Conservation (phyloP, 139 green algal species). For the Edaphochlamys debaryana region DNA sequence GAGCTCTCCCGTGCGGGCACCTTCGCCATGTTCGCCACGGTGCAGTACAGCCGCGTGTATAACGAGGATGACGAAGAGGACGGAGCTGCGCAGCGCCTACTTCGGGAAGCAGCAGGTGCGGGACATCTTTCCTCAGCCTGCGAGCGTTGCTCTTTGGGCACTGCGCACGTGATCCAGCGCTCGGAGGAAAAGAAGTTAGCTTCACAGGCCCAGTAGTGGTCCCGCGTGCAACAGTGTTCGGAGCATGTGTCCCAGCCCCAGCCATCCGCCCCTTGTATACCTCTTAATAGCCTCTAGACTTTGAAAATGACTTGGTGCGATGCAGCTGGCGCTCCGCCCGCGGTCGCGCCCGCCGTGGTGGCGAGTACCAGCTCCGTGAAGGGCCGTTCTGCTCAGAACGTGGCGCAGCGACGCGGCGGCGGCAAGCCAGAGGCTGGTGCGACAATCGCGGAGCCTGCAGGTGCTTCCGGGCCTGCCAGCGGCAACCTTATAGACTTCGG, state of each 20-base stretch:
- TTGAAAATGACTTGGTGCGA: no score
- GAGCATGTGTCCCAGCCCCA: no score
- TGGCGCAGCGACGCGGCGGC: not conserved
- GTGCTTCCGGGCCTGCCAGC: no score
- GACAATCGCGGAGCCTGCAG: no score
- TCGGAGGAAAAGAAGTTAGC: no score
- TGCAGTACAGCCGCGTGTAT: constrained; percentile 4
- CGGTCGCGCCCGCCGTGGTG: not conserved
- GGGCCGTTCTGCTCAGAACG: not conserved
- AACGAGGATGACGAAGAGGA: constrained; percentile 4
- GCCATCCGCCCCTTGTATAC: no score
- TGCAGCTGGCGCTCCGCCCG: not conserved
- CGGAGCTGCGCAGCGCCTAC: not conserved
- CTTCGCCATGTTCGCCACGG: not conserved
- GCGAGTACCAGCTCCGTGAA: not conserved
- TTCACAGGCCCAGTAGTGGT: no score
- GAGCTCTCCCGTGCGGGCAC: no score
- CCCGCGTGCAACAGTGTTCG: no score
- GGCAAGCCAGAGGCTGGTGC: not conserved
- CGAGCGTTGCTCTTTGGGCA: no score
- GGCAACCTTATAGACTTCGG: constrained; percentile 25
- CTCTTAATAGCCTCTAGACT: no score
- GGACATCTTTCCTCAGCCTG: not conserved
- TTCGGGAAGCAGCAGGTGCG: constrained; percentile 3
- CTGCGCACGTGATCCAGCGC: no score